Conservation (phyloP, 768 basidiomycete species). For the Cystobasidium ongulense region DNA sequence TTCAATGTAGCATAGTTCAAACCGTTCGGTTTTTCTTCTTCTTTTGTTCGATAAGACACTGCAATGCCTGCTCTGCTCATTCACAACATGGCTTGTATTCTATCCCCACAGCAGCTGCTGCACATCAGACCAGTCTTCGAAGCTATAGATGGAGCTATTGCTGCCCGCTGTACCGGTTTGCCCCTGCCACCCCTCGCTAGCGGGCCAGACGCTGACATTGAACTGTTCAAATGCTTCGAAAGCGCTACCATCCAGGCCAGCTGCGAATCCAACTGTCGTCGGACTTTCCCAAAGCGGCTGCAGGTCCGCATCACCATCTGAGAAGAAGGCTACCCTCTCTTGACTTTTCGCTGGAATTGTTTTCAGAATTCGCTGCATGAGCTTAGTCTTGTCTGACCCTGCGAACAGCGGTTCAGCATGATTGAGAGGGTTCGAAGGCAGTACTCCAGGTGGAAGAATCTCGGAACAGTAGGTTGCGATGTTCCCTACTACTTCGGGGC, state of each 20-base stretch:
- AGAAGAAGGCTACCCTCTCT: slow-evolving; percentile 1
- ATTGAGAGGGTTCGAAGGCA: background rate
- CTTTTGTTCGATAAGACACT: too few relatives aligned
- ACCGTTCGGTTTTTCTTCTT: background rate
- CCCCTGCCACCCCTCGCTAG: slow-evolving; percentile 8
- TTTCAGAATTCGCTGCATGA: background rate
- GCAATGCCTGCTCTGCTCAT: background rate
- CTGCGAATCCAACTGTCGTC: slow-evolving; percentile 3
- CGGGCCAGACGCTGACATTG: background rate
- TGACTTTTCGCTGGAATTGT: background rate
- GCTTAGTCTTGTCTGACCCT: slow-evolving; percentile 11
- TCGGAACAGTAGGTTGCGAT: slow-evolving; percentile 17
- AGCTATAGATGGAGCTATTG: background rate
- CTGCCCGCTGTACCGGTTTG: background rate
- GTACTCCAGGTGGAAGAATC: slow-evolving; percentile 4
- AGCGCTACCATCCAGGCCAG: background rate
- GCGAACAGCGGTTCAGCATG: background rate
- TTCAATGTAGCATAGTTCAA: background rate
- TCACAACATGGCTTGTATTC: background rate
- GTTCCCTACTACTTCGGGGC: background rate
- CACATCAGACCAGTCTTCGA: slow-evolving; percentile 7
- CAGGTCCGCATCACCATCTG: slow-evolving; percentile 16
- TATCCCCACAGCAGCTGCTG: slow-evolving; percentile 13
- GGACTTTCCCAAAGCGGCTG: slow-evolving; percentile 21
- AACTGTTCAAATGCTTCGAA: background rate